A percentile compares a stretch with the other conserved stretches of the same genome.
Evolutionary conservation across 2,329 filamentous ascomycete genomes (phyloP).

Genomic region (Teratosphaeria viscida): DNA sequence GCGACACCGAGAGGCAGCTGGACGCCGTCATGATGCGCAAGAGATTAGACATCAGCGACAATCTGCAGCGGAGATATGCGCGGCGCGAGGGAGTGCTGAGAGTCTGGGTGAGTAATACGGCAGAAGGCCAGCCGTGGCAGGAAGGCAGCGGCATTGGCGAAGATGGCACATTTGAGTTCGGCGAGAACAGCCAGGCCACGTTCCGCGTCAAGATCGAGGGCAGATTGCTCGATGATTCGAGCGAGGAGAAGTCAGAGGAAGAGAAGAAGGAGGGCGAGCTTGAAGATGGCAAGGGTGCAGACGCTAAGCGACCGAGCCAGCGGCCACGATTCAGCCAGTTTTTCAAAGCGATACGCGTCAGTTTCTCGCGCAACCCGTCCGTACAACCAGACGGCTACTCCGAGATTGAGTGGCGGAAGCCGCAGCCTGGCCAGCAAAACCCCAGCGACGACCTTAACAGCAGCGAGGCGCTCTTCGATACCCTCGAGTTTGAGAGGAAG

Average conservation of each 20-base stretch:
- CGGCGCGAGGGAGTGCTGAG: constrained; percentile 63
- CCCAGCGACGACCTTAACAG: constrained; percentile 39
- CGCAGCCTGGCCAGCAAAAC: constrained; percentile 41
- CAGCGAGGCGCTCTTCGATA: constrained; percentile 71
- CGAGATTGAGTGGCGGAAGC: constrained; percentile 79
- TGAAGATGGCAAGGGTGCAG: constrained; percentile 14
- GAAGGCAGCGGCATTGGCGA: constrained; percentile 45
- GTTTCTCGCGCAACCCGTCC: constrained; percentile 46
- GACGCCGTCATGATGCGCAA: constrained; percentile 94
- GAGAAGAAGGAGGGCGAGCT: constrained; percentile 35
- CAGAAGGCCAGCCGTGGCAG: constrained; percentile 92
- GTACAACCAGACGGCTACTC: constrained; percentile 54
- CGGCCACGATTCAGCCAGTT: constrained; percentile 61
- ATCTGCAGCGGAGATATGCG: constrained; percentile 51
- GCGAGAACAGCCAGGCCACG: constrained; percentile 62
- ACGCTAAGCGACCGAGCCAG: constrained; percentile 32
- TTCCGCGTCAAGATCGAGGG: constrained; percentile 92
- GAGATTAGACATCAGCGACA: constrained; percentile 79
- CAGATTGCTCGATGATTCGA: constrained; percentile 54
- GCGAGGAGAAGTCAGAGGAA: constrained; percentile 33
- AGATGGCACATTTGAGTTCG: constrained; percentile 68
- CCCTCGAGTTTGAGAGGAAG: constrained; percentile 80
- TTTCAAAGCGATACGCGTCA: constrained; percentile 67
- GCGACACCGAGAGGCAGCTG: constrained; percentile 76
- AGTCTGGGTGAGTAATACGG: constrained; percentile 91